These are phyloP conservation scores for Scopulariopsis brevicaulis DNA, from an alignment of 2,329 filamentous ascomycete genomes.

Conservation along the genomic window DNA sequence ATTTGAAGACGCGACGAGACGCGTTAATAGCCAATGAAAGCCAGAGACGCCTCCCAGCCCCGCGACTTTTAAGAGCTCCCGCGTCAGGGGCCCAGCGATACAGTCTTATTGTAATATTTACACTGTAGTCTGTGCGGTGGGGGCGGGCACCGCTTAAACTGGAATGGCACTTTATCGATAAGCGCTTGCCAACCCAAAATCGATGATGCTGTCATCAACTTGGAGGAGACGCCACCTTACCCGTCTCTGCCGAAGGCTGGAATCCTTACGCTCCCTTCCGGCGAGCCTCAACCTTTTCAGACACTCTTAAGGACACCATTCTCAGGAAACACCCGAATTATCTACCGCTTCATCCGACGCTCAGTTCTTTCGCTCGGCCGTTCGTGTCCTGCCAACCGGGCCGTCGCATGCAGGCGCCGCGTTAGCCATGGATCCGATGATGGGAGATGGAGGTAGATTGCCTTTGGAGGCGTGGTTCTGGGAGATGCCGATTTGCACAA, in stretches of 20 bases:
- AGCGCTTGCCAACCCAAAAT: background rate
- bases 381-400: background rate
- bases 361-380: background rate
- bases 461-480: constrained; percentile 97
- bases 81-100: background rate
- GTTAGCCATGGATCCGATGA: constrained; percentile 43
- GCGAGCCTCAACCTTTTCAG: background rate
- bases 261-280: background rate
- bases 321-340: background rate
- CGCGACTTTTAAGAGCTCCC: constrained; percentile 12
- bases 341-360: background rate
- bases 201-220: background rate
- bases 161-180: background rate
- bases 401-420: background rate
- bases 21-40: constrained; percentile 2
- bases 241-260: background rate
- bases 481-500: constrained; percentile 93
- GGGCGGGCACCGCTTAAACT: background rate
- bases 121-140: background rate
- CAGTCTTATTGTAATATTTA: background rate
- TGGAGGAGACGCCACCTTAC: background rate
- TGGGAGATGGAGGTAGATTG: constrained; percentile 49
- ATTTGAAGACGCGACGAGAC: constrained; percentile 1
- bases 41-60: constrained; percentile 11
- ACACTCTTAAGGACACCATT: background rate